A percentile compares a stretch with the other conserved stretches of the same genome.
These are phyloP conservation scores for Monosporascus sp. DNA, from an alignment of 2,329 filamentous ascomycete genomes.

Conservation along the genomic window DNA sequence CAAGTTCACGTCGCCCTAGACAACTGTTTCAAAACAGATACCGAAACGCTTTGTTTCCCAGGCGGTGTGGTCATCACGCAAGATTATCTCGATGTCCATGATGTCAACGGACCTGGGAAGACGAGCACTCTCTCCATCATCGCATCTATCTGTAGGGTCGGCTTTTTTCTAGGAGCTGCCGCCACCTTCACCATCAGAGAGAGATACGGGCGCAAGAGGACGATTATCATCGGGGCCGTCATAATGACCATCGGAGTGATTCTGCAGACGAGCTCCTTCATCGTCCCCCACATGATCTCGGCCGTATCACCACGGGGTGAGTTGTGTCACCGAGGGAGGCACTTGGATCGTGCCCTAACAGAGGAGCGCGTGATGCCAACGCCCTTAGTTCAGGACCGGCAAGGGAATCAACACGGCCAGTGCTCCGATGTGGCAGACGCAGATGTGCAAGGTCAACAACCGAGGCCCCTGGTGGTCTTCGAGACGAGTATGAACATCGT, in stretches of 20 bases:
- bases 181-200: slow-evolving; percentile 37
- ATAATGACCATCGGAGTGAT: slow-evolving; percentile 33
- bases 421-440: slow-evolving; percentile 27
- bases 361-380: not conserved
- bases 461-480: slow-evolving; percentile 24
- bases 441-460: slow-evolving; percentile 23
- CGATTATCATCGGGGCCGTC: slow-evolving; percentile 35
- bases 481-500: slow-evolving; percentile 26
- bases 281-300: slow-evolving; percentile 33
- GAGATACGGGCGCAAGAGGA: slow-evolving; percentile 36
- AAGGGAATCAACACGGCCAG: slow-evolving; percentile 32
- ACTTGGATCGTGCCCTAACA: no score
- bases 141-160: slow-evolving; percentile 40
- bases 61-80: slow-evolving; percentile 48
- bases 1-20: slow-evolving; percentile 27
- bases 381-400: slow-evolving; percentile 28
- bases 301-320: slow-evolving; percentile 36
- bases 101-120: slow-evolving; percentile 35
- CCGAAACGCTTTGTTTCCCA: not conserved
- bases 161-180: slow-evolving; percentile 38
- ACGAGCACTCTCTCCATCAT: slow-evolving; percentile 35
- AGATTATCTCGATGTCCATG: slow-evolving; percentile 44
- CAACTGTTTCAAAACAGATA: not conserved
- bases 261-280: slow-evolving; percentile 23
- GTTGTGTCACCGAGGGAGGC: not conserved